These are phyloP conservation scores for Ophiorrhiza pumila DNA, from an alignment of 257 asterid species.

Conservation along the genomic window DNA sequence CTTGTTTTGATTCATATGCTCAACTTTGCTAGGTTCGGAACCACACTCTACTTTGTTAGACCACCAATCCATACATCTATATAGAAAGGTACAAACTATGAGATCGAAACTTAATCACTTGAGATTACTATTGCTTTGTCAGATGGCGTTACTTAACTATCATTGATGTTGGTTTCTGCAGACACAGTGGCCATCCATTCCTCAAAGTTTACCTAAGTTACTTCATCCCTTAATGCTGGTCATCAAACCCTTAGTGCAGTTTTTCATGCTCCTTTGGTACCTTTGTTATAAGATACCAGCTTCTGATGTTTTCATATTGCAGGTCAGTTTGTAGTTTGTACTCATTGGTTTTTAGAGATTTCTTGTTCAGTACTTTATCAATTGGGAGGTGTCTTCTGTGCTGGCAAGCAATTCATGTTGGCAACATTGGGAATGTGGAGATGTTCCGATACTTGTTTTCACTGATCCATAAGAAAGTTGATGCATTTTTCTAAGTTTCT, in stretches of 20 bases:
- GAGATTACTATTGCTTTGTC: not conserved
- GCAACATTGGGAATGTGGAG: not conserved
- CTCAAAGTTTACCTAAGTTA: conserved; percentile 54
- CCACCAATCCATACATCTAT: conserved; percentile 63
- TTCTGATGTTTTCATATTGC: conserved; percentile 82
- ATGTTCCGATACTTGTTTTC: not conserved
- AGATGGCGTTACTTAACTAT: conserved; percentile 6
- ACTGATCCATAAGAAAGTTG: not conserved
- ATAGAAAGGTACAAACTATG: conserved; percentile 60
- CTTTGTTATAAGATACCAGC: conserved; percentile 73
- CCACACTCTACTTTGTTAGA: conserved; percentile 66
- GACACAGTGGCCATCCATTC: conserved; percentile 73
- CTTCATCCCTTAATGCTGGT: conserved; percentile 74
- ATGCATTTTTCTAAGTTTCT: no score
- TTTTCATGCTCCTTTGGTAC: conserved; percentile 83
- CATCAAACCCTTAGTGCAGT: conserved; percentile 74
- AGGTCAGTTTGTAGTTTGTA: conserved; percentile 57
- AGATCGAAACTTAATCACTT: conserved; percentile 9
- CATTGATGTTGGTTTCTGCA: conserved; percentile 31
- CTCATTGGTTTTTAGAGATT: not conserved
- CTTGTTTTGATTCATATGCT: not conserved
- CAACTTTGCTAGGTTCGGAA: conserved; percentile 60
- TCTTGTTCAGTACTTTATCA: not conserved
- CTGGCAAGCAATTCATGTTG: not conserved
- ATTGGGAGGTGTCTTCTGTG: not conserved